Conservation (phyloP, 176 grass and related monocot genomes). For the Thinopyrum elongatum region DNA sequence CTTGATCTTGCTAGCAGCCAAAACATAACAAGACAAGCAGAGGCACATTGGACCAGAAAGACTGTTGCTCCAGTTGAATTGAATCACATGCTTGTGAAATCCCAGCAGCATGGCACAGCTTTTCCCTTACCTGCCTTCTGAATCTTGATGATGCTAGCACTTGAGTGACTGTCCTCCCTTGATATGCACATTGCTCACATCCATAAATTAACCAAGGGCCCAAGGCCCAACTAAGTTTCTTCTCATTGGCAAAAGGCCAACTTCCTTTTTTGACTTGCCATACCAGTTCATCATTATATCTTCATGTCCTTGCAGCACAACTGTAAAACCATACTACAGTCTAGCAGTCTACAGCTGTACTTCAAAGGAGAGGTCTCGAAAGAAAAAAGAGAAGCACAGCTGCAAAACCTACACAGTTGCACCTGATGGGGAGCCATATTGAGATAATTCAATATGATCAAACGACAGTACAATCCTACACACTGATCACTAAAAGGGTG, state of each 20-base stretch:
- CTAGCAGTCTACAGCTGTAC: neutral
- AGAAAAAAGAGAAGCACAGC: neutral
- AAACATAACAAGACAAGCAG: constrained; percentile 42
- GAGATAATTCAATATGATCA: constrained; percentile 27
- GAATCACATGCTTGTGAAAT: constrained; percentile 25
- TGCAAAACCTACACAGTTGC: neutral
- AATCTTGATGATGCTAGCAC: constrained; percentile 25
- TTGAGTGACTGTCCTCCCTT: constrained; percentile 25
- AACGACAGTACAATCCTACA: neutral
- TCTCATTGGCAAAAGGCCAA: neutral
- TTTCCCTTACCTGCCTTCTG: neutral
- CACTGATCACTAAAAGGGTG: constrained; percentile 1
- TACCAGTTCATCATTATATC: neutral
- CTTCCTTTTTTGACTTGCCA: constrained; percentile 4
- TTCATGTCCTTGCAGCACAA: constrained; percentile 17
- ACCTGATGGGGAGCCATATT: neutral
- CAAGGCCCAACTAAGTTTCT: constrained; percentile 27
- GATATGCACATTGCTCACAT: constrained; percentile 30
- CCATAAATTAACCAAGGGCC: constrained; percentile 11
- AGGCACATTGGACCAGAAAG: constrained; percentile 20
- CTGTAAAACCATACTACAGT: neutral
- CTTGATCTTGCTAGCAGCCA: constrained; percentile 40
- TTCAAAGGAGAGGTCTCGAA: neutral
- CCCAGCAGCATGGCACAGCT: neutral
- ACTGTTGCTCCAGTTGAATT: constrained; percentile 19